These are phyloP conservation scores for Lepidium aucheri DNA, from an alignment of 345 rosid species.

Conservation along the genomic window DNA sequence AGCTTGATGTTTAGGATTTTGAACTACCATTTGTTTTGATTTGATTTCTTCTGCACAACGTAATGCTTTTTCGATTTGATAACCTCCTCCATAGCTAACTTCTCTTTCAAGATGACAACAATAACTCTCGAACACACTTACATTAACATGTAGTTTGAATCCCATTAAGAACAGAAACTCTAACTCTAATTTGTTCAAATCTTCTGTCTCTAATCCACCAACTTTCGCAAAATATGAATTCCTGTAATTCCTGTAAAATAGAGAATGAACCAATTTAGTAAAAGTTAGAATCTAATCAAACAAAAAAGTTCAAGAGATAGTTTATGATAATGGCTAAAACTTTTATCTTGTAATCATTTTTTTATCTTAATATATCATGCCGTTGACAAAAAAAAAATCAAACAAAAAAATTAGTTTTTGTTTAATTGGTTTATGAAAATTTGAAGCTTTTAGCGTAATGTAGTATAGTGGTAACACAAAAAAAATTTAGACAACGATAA, in stretches of 20 bases:
- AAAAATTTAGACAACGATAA: too few relatives aligned
- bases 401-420: neutral
- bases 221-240: constrained; percentile 78
- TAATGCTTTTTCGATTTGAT: constrained; percentile 68
- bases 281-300: neutral
- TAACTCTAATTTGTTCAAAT: constrained; percentile 62
- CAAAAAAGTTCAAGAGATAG: too few relatives aligned
- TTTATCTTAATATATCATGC: too few relatives aligned
- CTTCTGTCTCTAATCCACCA: constrained; percentile 67
- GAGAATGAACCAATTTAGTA: neutral
- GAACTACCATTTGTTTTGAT: constrained; percentile 40
- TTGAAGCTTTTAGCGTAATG: neutral
- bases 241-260: constrained; percentile 59
- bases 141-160: constrained; percentile 76
- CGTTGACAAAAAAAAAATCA: too few relatives aligned
- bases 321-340: too few relatives aligned
- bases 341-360: too few relatives aligned
- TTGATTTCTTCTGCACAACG: constrained; percentile 81
- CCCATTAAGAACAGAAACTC: constrained; percentile 79
- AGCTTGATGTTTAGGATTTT: constrained; percentile 37
- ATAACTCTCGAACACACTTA: constrained; percentile 83
- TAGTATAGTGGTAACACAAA: too few relatives aligned
- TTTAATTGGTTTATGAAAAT: neutral
- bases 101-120: constrained; percentile 87
- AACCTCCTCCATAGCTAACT: constrained; percentile 79